Conservation (phyloP, 2,329 filamentous ascomycete genomes). For the Venturia asperata region DNA sequence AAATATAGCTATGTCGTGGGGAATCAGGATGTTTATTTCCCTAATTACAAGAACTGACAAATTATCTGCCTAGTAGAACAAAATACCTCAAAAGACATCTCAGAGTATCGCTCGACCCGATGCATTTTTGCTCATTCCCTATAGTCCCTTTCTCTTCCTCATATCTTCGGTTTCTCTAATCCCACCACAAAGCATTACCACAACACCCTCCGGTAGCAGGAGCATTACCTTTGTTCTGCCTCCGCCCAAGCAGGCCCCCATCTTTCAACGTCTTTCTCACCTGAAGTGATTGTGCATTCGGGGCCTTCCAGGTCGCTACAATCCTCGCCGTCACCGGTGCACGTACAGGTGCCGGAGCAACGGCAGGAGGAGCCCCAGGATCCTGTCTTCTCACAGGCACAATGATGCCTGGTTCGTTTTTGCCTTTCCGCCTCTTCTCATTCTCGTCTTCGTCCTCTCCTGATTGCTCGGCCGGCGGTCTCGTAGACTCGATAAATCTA, state of each 20-base stretch:
- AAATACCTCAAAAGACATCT: too few species aligned
- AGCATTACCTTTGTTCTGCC: neutral
- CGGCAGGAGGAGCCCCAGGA: neutral
- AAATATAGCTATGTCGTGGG: too few species aligned
- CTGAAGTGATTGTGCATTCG: neutral
- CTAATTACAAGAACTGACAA: too few species aligned
- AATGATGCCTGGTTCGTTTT: neutral
- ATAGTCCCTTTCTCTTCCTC: too few species aligned
- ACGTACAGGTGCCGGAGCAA: neutral
- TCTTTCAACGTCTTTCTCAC: neutral
- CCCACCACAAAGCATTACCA: slow-evolving; percentile 19
- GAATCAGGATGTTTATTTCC: too few species aligned
- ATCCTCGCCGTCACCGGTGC: neutral
- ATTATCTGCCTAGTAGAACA: too few species aligned
- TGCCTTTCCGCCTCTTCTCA: neutral
- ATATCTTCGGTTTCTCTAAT: neutral
- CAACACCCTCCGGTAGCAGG: slow-evolving; percentile 14
- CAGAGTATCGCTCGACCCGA: too few species aligned
- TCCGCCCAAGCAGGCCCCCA: neutral
- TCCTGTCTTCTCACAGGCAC: neutral
- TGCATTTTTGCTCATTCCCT: too few species aligned
- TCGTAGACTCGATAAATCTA: neutral
- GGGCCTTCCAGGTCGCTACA: slow-evolving; percentile 11
- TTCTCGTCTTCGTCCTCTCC: slow-evolving; percentile 8
- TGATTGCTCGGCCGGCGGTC: neutral